These are phyloP conservation scores for Balamuthia mandrillaris DNA, from an alignment of 208 protist genomes.

Conservation along the genomic window DNA sequence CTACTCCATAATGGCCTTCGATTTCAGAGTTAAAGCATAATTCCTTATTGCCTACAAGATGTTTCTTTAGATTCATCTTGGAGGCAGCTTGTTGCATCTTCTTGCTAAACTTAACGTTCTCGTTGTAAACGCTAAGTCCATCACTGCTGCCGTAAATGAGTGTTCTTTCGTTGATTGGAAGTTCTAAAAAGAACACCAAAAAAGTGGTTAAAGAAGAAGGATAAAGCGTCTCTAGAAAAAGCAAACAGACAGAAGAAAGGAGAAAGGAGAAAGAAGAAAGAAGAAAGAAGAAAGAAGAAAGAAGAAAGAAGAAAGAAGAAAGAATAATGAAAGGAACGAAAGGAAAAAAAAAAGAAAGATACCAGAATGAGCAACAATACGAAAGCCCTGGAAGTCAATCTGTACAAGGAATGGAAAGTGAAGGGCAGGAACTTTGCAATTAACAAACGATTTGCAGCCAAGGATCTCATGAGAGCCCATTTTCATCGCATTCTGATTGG, in stretches of 20 bases:
- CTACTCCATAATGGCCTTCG: constrained; percentile 21
- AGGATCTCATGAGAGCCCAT: constrained; percentile 35
- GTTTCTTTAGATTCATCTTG: constrained; percentile 40
- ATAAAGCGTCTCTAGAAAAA: too few species aligned
- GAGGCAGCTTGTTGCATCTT: constrained; percentile 32
- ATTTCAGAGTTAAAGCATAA: background rate
- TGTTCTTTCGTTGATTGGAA: constrained; percentile 31
- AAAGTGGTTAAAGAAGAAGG: too few species aligned
- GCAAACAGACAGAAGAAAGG: too few species aligned
- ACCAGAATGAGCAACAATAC: constrained; percentile 13
- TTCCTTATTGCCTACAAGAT: constrained; percentile 30
- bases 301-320: too few species aligned
- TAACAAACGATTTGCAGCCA: background rate
- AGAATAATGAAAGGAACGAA: too few species aligned
- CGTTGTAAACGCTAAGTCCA: constrained; percentile 11
- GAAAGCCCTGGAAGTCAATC: constrained; percentile 43
- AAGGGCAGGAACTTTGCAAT: background rate
- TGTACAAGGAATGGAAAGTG: constrained; percentile 35
- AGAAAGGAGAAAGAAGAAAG: too few species aligned
- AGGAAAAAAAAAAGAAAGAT: background rate
- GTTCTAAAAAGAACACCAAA: too few species aligned
- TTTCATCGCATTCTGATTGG: constrained; percentile 34
- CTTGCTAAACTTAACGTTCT: constrained; percentile 2
- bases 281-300: too few species aligned
- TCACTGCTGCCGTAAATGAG: constrained; percentile 18